A percentile compares a stretch with the other conserved stretches of the same genome.
phyloP scores from a whole-genome alignment of 768 basidiomycete genomes.

The Macrolepiota fuliginosa region DNA sequence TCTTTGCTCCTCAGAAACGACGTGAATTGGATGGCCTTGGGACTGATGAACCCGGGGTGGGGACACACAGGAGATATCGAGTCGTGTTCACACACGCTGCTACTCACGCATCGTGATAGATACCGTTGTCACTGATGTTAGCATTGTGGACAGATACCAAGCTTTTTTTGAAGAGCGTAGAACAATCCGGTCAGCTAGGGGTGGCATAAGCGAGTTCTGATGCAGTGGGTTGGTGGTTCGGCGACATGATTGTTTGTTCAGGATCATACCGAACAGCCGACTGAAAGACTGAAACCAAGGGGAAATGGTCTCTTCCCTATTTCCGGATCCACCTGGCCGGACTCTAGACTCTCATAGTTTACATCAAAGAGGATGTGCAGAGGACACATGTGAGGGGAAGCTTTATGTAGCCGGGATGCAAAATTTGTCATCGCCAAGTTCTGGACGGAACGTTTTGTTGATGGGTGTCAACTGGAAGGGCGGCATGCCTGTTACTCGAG shows the following conservation, averaged over 20 bases:
- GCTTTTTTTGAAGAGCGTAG: too few species aligned
- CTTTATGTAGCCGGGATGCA: neutral
- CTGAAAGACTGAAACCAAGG: neutral
- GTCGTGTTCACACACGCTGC: too few species aligned
- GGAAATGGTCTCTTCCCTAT: neutral
- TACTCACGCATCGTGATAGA: too few species aligned
- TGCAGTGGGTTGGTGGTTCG: neutral
- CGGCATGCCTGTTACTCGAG: neutral
- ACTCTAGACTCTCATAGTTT: neutral
- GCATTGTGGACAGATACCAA: too few species aligned
- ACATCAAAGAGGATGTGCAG: neutral
- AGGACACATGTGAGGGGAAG: neutral
- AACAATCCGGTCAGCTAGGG: neutral
- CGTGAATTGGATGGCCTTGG: too few species aligned
- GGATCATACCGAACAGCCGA: neutral
- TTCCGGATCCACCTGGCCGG: neutral
- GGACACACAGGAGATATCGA: too few species aligned
- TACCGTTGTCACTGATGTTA: too few species aligned
- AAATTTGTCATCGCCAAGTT: slow-evolving; percentile 1
- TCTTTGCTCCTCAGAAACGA: too few species aligned
- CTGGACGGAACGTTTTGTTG: neutral
- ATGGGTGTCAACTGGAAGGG: neutral
- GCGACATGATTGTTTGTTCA: neutral
- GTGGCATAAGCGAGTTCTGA: neutral
- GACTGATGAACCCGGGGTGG: too few species aligned